Percentiles rank a stretch among this genome's conserved stretches.
Conservation (phyloP, 345 rosid species). For the Adansonia digitata region DNA sequence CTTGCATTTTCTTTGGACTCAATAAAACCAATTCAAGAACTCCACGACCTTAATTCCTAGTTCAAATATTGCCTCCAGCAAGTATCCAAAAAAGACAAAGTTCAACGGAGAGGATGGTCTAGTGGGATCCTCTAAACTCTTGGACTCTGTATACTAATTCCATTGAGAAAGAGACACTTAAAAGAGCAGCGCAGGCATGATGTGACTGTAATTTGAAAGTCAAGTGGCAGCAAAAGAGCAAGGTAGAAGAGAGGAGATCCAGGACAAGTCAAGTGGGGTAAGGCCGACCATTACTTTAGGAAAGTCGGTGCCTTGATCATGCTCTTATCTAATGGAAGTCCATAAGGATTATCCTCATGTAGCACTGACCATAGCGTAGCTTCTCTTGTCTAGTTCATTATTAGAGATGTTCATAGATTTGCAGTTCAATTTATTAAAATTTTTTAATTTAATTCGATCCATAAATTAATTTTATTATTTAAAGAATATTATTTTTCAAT, state of each 20-base stretch:
- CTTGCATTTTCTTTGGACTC: not conserved
- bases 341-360: conserved; percentile 23
- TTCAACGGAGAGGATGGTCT: not conserved
- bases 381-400: conserved; percentile 27
- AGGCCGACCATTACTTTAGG: conserved; percentile 18
- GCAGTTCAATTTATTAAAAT: too few relatives aligned
- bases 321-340: conserved; percentile 10
- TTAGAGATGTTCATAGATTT: too few relatives aligned
- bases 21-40: not conserved
- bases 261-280: conserved; percentile 28
- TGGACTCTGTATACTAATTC: not conserved
- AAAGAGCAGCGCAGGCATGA: not conserved
- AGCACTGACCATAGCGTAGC: conserved; percentile 29
- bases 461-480: too few relatives aligned
- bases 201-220: not conserved
- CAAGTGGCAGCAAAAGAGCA: not conserved
- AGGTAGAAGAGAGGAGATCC: not conserved
- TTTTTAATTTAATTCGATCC: too few relatives aligned
- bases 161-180: not conserved
- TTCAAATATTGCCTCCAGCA: too few relatives aligned
- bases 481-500: too few relatives aligned
- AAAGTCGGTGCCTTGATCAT: conserved; percentile 33
- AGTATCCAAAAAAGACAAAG: too few relatives aligned
- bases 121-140: too few relatives aligned
- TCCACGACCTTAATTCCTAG: too few relatives aligned